A percentile compares a stretch with the other conserved stretches of the same genome.
phyloP scores from a whole-genome alignment of 2,329 filamentous ascomycete genomes.

The Exophiala sideris region DNA sequence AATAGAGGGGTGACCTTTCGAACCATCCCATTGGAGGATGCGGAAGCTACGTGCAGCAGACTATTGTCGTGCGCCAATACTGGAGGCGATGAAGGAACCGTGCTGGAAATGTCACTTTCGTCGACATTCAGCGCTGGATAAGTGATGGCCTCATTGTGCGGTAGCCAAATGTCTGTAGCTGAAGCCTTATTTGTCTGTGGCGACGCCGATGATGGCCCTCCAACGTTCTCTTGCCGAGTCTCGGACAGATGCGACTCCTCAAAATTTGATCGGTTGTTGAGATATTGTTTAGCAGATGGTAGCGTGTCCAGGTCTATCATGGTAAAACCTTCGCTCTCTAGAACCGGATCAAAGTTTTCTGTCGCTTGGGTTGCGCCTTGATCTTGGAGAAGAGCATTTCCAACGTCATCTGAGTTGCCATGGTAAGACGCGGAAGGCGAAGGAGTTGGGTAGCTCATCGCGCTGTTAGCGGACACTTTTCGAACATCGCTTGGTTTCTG shows the following conservation, averaged over 20 bases:
- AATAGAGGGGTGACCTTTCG: constrained; percentile 26
- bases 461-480: constrained; percentile 26
- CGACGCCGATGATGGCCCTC: neutral
- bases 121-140: constrained; percentile 12
- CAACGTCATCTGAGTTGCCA: constrained; percentile 20
- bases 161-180: neutral
- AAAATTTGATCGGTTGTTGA: constrained; percentile 14
- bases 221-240: neutral
- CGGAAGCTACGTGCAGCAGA: constrained; percentile 13
- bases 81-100: constrained; percentile 27
- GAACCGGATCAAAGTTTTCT: constrained; percentile 52
- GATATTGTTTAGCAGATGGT: constrained; percentile 42
- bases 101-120: constrained; percentile 26
- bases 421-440: constrained; percentile 27
- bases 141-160: neutral
- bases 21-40: constrained; percentile 8
- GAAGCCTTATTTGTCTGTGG: neutral
- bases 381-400: constrained; percentile 16
- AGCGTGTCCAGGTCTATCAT: constrained; percentile 56
- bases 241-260: neutral
- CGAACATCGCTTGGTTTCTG: constrained; percentile 11
- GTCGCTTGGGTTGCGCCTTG: constrained; percentile 35
- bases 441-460: constrained; percentile 29
- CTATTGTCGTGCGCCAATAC: constrained; percentile 4
- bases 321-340: constrained; percentile 57